A percentile compares a stretch with the other conserved stretches of the same genome.
Conservation (phyloP, 2,329 filamentous ascomycete genomes). For the Colletotrichum karsti region DNA sequence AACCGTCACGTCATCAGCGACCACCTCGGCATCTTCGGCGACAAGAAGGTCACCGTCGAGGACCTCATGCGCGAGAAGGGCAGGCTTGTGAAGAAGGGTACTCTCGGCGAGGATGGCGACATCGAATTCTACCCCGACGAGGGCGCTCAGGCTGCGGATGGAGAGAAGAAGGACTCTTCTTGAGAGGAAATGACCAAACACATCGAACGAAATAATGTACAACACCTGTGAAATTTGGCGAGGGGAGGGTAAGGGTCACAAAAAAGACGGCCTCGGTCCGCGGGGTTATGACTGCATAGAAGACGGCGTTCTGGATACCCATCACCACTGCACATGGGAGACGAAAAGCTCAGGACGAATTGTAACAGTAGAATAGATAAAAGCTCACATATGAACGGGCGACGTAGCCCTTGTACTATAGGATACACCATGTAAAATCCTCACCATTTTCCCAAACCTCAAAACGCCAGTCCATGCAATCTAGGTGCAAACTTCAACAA, state of each 20-base stretch:
- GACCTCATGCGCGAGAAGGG: slow-evolving; percentile 82
- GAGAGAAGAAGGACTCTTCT: slow-evolving; percentile 1
- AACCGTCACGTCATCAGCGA: slow-evolving; percentile 93
- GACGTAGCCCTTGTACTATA: slow-evolving; percentile 21
- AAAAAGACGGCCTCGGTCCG: not conserved
- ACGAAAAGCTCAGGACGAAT: not conserved
- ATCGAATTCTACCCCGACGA: slow-evolving; percentile 92
- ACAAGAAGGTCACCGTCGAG: slow-evolving; percentile 76
- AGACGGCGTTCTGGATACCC: slow-evolving; percentile 22
- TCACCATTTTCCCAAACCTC: slow-evolving; percentile 11
- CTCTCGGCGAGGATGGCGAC: slow-evolving; percentile 80
- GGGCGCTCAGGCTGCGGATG: slow-evolving; percentile 26
- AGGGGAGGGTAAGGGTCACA: not conserved
- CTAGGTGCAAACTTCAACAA: not conserved
- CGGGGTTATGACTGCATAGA: slow-evolving; percentile 16
- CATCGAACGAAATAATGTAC: not conserved
- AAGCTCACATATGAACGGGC: slow-evolving; percentile 25
- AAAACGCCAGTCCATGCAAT: slow-evolving; percentile 29
- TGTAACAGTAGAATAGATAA: slow-evolving; percentile 16
- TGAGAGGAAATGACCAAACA: not conserved
- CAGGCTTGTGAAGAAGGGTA: slow-evolving; percentile 75
- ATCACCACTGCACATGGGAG: not conserved
- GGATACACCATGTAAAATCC: slow-evolving; percentile 8
- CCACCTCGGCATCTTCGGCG: slow-evolving; percentile 81
- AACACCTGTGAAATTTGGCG: not conserved